Conservation (phyloP, 2,329 filamentous ascomycete genomes). For the Plectosphaerella cucumerina region DNA sequence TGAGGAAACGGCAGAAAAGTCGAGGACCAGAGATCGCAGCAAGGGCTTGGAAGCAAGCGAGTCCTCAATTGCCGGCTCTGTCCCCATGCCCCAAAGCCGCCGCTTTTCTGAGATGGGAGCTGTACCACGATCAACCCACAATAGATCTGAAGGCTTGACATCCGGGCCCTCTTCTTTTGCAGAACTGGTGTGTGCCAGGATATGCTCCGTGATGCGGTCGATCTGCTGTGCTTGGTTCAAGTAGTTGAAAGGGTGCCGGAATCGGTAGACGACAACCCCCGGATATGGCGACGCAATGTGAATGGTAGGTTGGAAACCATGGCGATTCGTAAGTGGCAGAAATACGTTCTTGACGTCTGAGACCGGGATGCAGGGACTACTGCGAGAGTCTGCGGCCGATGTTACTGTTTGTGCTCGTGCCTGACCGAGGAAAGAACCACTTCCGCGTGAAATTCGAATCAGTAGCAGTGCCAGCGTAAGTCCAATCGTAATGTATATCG, state of each 20-base stretch:
- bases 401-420: background rate
- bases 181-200: conserved; percentile 35
- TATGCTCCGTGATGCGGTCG: conserved; percentile 40
- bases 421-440: conserved; percentile 39
- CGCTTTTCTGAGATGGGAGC: conserved; percentile 18
- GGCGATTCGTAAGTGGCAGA: too few relatives aligned
- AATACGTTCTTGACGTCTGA: too few relatives aligned
- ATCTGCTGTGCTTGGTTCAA: conserved; percentile 48
- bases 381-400: conserved; percentile 1
- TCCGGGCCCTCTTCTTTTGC: conserved; percentile 15
- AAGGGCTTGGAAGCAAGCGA: conserved; percentile 25
- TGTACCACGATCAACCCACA: conserved; percentile 53
- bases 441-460: conserved; percentile 38
- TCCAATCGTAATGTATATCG: conserved; percentile 43
- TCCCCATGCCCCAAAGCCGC: conserved; percentile 9
- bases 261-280: conserved; percentile 52
- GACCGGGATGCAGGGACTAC: too few relatives aligned
- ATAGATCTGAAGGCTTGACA: conserved; percentile 28
- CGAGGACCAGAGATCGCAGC: conserved; percentile 50
- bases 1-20: conserved; percentile 52
- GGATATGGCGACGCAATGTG: conserved; percentile 43
- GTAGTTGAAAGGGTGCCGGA: conserved; percentile 53
- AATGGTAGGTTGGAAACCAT: conserved; percentile 17
- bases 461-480: conserved; percentile 39
- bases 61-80: too few relatives aligned